Evolutionary conservation across 768 basidiomycete genomes (phyloP), one percentile per base, ranked within the genome.

Genomic region (Goffeauzyma gilvescens): DNA sequence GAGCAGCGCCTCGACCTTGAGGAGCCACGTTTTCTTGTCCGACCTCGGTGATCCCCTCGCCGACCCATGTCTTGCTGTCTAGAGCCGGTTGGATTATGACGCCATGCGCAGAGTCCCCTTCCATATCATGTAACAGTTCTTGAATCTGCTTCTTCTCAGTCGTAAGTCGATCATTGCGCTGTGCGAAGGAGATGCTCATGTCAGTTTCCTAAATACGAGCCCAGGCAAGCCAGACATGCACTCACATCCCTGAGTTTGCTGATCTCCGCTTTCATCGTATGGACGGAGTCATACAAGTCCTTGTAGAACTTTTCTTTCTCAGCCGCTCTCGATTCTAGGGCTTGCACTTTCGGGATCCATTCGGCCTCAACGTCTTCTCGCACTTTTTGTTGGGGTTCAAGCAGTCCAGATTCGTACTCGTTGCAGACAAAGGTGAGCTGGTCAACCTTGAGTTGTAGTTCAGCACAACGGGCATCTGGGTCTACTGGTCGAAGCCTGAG

Each of bases 381-480:
- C 17, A 63, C 55, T 37, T 63, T 63, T 2, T 50, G 51, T 10
- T 49, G 45, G 1, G 61, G 61, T 43, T 63, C 59, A 15, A 45
- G 47, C 8, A 63, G 50, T 32, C 59, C 54, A 17, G 53, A 44
- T 33, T 63, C 59, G 45, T 63, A 60, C 32, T 60, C 61, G 36
- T 52, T 60, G 37, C 2, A 21, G 37, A n/a, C 14, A 18, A 40
- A 21, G 58, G 86, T 83, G 14, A 89, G 71, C 56, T 81, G 83
- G 34, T 73, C 69, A 39, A 90, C 79, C 21, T 75, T 76, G 62
- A 76, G 75, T 33, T 69, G 70, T 56, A 86, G 78, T 22, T 82
- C 78, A 2, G 69, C 67, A 18, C 86, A 76, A 46, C 79, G 50
- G 58, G 70, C 72, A 51, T 86, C 79, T 58, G 86, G 83, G 47